A percentile compares a stretch with the other conserved stretches of the same genome.
Conservation (phyloP, 805 yeast genomes). For the Schizosaccharomyces lindneri region DNA sequence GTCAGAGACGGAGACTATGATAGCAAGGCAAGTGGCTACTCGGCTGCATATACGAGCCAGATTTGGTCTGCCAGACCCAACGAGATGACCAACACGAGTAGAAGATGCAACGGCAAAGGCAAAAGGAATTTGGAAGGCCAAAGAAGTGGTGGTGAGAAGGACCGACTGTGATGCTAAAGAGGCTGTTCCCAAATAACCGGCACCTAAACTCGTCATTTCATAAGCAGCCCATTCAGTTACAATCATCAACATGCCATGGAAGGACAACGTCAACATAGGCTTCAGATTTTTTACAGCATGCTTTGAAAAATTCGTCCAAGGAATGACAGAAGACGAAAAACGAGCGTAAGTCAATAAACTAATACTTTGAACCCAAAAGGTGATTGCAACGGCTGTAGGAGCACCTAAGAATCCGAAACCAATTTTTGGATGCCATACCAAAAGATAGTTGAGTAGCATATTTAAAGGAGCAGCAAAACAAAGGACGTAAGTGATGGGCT, state of each 20-base stretch:
- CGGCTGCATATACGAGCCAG: constrained; percentile 24
- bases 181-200: constrained; percentile 44
- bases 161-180: constrained; percentile 55
- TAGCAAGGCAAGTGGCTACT: constrained; percentile 22
- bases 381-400: constrained; percentile 46
- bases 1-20: constrained; percentile 18
- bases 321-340: constrained; percentile 28
- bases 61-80: constrained; percentile 31
- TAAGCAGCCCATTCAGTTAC: constrained; percentile 56
- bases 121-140: constrained; percentile 50
- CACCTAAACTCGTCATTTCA: constrained; percentile 43
- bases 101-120: constrained; percentile 48
- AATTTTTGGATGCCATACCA: constrained; percentile 44
- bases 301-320: constrained; percentile 32
- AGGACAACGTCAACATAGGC: constrained; percentile 32
- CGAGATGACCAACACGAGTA: constrained; percentile 46
- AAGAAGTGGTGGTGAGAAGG: constrained; percentile 36
- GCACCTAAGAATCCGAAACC: constrained; percentile 70
- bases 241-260: constrained; percentile 58
- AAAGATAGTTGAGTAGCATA: constrained; percentile 35
- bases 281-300: constrained; percentile 19
- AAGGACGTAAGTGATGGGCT: constrained; percentile 54
- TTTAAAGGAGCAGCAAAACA: constrained; percentile 48
- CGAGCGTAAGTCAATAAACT: constrained; percentile 29
- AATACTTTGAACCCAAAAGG: constrained; percentile 46